These are phyloP conservation scores for Catenaria anguillulae DNA, from an alignment of 371 early-diverging fungal species.

Conservation along the genomic window DNA sequence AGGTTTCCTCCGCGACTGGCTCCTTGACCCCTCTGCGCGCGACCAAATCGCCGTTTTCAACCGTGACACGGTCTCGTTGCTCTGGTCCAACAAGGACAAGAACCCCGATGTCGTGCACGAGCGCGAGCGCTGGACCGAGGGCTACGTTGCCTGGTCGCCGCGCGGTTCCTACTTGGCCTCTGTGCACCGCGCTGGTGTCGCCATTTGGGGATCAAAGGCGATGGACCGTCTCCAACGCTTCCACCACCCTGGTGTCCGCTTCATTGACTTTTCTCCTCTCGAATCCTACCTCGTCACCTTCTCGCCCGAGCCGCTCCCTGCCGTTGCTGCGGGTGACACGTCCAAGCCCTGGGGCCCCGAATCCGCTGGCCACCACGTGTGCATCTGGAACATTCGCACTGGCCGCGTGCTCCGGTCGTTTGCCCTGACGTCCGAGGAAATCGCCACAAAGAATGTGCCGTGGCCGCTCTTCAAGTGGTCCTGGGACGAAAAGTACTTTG, in stretches of 20 bases:
- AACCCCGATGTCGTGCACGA: constrained; percentile 59
- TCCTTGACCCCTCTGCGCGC: constrained; percentile 66
- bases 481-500: constrained; percentile 80
- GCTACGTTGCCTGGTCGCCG: constrained; percentile 87
- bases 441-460: constrained; percentile 8
- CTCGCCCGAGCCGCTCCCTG: constrained; percentile 58
- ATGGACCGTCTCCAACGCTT: constrained; percentile 83
- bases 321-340: constrained; percentile 32
- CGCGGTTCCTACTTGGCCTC: constrained; percentile 83
- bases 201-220: constrained; percentile 90
- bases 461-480: constrained; percentile 98
- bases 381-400: constrained; percentile 82
- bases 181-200: constrained; percentile 85
- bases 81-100: constrained; percentile 80
- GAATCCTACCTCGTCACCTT: constrained; percentile 86
- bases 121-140: constrained; percentile 84
- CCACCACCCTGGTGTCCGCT: constrained; percentile 75
- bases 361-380: constrained; percentile 59
- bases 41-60: constrained; percentile 85
- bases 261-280: constrained; percentile 84
- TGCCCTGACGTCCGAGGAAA: constrained; percentile 14
- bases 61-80: constrained; percentile 64
- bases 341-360: constrained; percentile 47
- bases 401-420: constrained; percentile 79
- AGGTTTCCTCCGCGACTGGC: constrained; percentile 82